A percentile compares a stretch with the other conserved stretches of the same genome.
These are phyloP conservation scores for Pochonia chlamydosporia DNA, from an alignment of 2,329 filamentous ascomycete species.

Conservation along the genomic window DNA sequence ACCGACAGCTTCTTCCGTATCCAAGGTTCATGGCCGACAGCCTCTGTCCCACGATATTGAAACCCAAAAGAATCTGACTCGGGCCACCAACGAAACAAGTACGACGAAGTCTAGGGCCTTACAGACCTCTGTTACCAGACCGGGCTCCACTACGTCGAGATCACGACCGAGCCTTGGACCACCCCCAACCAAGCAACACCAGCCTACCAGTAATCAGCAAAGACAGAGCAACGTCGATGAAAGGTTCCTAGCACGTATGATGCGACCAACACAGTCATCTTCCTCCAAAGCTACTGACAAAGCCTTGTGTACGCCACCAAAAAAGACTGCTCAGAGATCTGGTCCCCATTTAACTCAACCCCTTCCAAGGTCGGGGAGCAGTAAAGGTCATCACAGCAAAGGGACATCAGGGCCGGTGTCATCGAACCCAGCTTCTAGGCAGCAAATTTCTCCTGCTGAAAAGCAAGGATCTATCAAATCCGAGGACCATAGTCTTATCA, in stretches of 20 bases:
- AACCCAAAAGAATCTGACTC: conserved; percentile 24
- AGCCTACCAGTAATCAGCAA: conserved; percentile 7
- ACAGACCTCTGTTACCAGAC: conserved; percentile 31
- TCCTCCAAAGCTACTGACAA: conserved; percentile 64
- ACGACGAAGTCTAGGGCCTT: conserved; percentile 10
- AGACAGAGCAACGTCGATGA: conserved; percentile 57
- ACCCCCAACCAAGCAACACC: conserved; percentile 46
- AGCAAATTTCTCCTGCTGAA: too few species aligned
- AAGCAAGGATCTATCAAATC: too few species aligned
- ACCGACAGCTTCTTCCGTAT: conserved; percentile 64
- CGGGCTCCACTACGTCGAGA: conserved; percentile 38
- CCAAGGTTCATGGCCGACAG: conserved; percentile 39
- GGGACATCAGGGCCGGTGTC: not conserved
- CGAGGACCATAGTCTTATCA: too few species aligned
- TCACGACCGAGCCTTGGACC: conserved; percentile 49
- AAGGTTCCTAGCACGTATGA: conserved; percentile 74
- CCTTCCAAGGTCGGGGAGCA: not conserved
- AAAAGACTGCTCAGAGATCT: conserved; percentile 25
- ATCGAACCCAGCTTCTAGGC: not conserved
- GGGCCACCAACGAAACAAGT: conserved; percentile 12
- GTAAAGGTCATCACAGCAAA: not conserved
- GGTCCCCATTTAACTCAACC: not conserved
- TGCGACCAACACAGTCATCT: conserved; percentile 66
- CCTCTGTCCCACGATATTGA: conserved; percentile 22
- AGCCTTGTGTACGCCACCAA: conserved; percentile 42